phyloP scores from a whole-genome alignment of 129 eudicot species.

The Helichrysum umbraculigerum region DNA sequence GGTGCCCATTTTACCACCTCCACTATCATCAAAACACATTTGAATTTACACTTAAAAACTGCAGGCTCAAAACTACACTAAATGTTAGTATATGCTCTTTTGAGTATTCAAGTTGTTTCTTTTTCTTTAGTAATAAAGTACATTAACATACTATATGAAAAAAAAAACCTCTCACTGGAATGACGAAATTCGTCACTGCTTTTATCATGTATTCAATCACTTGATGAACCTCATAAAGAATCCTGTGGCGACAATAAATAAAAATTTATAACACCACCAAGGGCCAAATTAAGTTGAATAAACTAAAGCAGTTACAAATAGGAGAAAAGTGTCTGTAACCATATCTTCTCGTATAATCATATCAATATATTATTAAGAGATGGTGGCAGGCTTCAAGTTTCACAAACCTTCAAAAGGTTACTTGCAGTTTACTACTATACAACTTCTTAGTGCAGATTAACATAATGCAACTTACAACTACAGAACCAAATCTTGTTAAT shows the following conservation, averaged over 20 bases:
- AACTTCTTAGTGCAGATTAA: slow-evolving; percentile 1
- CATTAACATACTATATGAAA: background rate
- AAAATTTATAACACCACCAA: slow-evolving; percentile 2
- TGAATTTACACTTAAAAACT: background rate
- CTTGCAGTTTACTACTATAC: slow-evolving; percentile 15
- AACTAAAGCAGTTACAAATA: slow-evolving; percentile 3
- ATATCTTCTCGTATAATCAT: slow-evolving; percentile 2
- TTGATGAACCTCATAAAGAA: slow-evolving; percentile 12
- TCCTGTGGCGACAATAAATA: background rate
- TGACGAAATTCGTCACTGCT: background rate
- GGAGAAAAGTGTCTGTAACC: slow-evolving; percentile 7
- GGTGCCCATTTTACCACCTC: background rate
- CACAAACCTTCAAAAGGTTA: background rate
- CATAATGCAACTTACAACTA: slow-evolving; percentile 28
- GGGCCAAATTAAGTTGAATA: background rate
- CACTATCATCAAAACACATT: background rate
- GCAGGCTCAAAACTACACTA: background rate
- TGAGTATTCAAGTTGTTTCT: background rate
- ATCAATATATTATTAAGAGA: background rate
- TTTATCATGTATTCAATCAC: background rate
- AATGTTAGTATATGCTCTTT: background rate
- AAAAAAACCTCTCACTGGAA: background rate
- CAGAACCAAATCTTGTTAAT: slow-evolving; percentile 23
- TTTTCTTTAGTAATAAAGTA: background rate
- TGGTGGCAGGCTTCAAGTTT: slow-evolving; percentile 13